These are phyloP conservation scores for Suhomyces chickasaworum DNA, from an alignment of 1,139 yeast species.

Conservation along the genomic window DNA sequence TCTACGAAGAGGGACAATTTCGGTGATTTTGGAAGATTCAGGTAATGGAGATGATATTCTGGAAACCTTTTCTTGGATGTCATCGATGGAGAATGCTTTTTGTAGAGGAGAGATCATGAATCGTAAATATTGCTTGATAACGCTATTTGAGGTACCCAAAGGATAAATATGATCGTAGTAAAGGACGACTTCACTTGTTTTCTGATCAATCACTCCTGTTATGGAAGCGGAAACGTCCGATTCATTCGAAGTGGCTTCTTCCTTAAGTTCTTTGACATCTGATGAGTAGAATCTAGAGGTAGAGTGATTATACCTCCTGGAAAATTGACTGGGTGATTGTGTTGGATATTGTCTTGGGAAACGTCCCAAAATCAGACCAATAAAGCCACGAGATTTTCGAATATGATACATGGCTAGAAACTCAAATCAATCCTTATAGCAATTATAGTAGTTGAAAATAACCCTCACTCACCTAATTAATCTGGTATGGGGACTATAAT, in stretches of 20 bases:
- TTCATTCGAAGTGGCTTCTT: slow-evolving; percentile 36
- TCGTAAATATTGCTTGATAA: slow-evolving; percentile 24
- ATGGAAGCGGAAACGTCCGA: slow-evolving; percentile 38
- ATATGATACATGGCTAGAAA: not conserved
- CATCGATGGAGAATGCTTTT: slow-evolving; percentile 15
- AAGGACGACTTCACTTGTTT: slow-evolving; percentile 35
- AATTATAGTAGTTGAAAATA: too few relatives aligned
- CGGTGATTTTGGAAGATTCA: slow-evolving; percentile 29
- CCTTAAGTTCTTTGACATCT: slow-evolving; percentile 37
- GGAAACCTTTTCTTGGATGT: slow-evolving; percentile 26
- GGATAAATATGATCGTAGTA: slow-evolving; percentile 46
- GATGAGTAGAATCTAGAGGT: slow-evolving; percentile 22
- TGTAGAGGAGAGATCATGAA: slow-evolving; percentile 23
- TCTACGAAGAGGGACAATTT: slow-evolving; percentile 66
- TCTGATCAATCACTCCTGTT: slow-evolving; percentile 48
- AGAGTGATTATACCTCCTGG: not conserved
- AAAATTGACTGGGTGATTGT: not conserved
- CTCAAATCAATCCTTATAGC: not conserved
- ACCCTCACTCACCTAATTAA: too few relatives aligned
- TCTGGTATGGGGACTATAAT: too few relatives aligned
- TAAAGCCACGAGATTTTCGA: not conserved
- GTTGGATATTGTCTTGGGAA: not conserved
- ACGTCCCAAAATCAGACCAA: not conserved
- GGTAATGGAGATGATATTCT: slow-evolving; percentile 38
- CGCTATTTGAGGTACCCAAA: slow-evolving; percentile 17